These are phyloP conservation scores for Plasmodium vivax DNA, from an alignment of 169 alveolate genomes.

Conservation along the genomic window DNA sequence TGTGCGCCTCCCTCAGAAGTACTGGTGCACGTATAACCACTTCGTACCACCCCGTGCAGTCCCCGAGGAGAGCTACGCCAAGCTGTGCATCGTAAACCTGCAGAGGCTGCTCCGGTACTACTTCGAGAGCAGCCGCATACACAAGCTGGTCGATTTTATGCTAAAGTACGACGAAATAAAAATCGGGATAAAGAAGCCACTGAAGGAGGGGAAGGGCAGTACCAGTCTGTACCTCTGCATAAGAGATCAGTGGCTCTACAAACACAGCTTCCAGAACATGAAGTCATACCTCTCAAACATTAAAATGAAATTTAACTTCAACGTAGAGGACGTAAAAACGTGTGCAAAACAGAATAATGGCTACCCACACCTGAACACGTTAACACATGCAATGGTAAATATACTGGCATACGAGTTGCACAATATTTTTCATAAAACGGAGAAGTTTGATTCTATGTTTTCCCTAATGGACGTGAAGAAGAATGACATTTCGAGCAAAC, in stretches of 20 bases:
- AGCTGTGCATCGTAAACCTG: slow-evolving; percentile 8
- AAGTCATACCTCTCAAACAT: slow-evolving; percentile 19
- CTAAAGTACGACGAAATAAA: slow-evolving; percentile 40
- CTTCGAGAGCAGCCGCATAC: slow-evolving; percentile 27
- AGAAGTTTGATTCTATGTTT: slow-evolving; percentile 28
- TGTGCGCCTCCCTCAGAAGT: background rate
- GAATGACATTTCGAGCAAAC: slow-evolving; percentile 6
- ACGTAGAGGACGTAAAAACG: slow-evolving; percentile 24
- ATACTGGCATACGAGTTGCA: slow-evolving; percentile 66
- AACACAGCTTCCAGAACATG: slow-evolving; percentile 1
- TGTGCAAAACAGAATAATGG: background rate
- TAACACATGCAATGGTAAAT: slow-evolving; percentile 46
- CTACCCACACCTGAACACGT: slow-evolving; percentile 9
- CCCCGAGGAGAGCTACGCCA: slow-evolving; percentile 2
- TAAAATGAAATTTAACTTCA: slow-evolving; percentile 18
- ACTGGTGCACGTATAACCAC: background rate
- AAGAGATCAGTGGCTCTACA: slow-evolving; percentile 62
- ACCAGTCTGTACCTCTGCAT: slow-evolving; percentile 30
- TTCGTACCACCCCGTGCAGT: slow-evolving; percentile 1
- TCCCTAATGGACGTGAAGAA: slow-evolving; percentile 18
- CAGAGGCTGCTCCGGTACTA: slow-evolving; percentile 30
- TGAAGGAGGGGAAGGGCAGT: background rate
- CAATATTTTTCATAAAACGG: slow-evolving; percentile 3
- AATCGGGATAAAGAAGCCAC: background rate
- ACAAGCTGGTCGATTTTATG: slow-evolving; percentile 17